phyloP scores from a whole-genome alignment of 805 yeast species.

The Metschnikowia kofuensis region DNA sequence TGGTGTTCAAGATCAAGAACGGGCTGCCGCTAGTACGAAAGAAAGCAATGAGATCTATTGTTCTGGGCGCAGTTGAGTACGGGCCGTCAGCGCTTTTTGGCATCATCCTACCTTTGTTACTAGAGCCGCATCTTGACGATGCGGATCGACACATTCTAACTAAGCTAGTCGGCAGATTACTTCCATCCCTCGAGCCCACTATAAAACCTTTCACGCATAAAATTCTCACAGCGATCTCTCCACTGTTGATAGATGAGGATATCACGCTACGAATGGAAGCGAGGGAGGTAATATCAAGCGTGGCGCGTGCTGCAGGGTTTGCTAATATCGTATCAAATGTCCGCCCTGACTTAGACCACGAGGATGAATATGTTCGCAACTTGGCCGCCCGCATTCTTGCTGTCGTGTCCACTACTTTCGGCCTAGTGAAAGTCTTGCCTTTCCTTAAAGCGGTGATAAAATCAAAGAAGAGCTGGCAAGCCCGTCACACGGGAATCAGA shows the following conservation, averaged over 20 bases:
- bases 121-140: constrained; percentile 71
- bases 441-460: constrained; percentile 77
- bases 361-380: constrained; percentile 77
- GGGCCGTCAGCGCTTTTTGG: constrained; percentile 72
- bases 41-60: constrained; percentile 60
- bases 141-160: constrained; percentile 81
- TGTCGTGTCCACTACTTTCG: constrained; percentile 76
- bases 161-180: constrained; percentile 67
- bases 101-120: constrained; percentile 69
- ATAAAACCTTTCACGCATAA: constrained; percentile 73
- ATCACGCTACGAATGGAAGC: constrained; percentile 73
- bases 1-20: constrained; percentile 71
- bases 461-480: constrained; percentile 74
- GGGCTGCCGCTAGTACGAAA: constrained; percentile 72
- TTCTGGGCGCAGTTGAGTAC: constrained; percentile 58
- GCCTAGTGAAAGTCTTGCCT: constrained; percentile 69
- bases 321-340: constrained; percentile 74
- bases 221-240: constrained; percentile 71
- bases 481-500: constrained; percentile 79
- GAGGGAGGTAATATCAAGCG: constrained; percentile 67
- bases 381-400: constrained; percentile 79
- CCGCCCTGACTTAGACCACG: constrained; percentile 78
- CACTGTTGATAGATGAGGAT: constrained; percentile 78
- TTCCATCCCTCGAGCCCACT: constrained; percentile 61
- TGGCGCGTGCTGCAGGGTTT: constrained; percentile 80